Conservation (phyloP, 139 green algal species). For the Desmodesmus armatus region DNA sequence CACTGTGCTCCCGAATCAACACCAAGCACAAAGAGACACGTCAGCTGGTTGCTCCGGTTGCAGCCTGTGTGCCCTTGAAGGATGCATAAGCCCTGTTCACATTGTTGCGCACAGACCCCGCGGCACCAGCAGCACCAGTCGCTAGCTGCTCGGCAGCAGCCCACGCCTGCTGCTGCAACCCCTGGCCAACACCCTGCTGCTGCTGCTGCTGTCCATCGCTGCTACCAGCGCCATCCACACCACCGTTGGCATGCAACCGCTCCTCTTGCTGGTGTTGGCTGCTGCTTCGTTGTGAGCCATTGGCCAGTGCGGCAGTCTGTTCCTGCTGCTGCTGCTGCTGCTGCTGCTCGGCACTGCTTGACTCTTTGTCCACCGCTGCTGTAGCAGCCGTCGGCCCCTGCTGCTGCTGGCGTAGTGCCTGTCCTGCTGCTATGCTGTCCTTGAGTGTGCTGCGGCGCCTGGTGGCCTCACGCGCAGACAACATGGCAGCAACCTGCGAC, state of each 20-base stretch:
- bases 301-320: constrained; percentile 86
- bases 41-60: too few species aligned
- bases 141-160: background rate
- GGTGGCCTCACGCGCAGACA: constrained; percentile 10
- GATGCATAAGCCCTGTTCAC: background rate
- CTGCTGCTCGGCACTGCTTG: background rate
- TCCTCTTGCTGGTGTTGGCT: too few species aligned
- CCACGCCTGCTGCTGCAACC: background rate
- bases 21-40: too few species aligned
- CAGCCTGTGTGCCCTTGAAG: too few species aligned
- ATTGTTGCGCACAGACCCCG: background rate
- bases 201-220: background rate
- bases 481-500: constrained; percentile 10
- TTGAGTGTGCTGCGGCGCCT: background rate
- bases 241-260: too few species aligned
- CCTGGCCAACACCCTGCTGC: too few species aligned
- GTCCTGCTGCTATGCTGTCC: constrained; percentile 3
- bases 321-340: constrained; percentile 11
- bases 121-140: background rate
- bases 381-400: too few species aligned
- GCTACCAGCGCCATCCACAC: too few species aligned
- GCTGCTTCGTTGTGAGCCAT: too few species aligned
- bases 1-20: too few species aligned
- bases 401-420: too few species aligned
- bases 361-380: background rate